Base-by-base conservation (phyloP, 371 early-diverging fungal species). In the Actinomortierella ambigua region DNA sequence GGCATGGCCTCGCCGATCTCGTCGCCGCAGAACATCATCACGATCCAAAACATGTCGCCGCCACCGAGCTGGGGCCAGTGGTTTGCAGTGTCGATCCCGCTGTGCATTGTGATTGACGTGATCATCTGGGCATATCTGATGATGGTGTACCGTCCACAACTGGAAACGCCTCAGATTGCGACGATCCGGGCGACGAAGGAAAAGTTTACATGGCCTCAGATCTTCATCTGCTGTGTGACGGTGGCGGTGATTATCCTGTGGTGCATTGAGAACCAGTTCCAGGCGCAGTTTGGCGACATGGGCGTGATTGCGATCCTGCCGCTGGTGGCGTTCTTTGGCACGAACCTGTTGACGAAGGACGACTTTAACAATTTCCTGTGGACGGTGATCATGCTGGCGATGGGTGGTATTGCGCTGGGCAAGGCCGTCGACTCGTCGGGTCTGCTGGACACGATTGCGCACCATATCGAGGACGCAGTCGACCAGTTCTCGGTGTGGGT, bases 1-100 rank as follows among this genome's bases (percentile, higher is more conserved):
- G 93, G 93, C n/a, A 91, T 93, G 91, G 90, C 91, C 0, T 88
- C 91, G 0, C 94, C 94, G 20, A 94, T 94, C 63, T 81, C 91
- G 0, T 89, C 89, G 6, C 94, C 94, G 4, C 93, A 94, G 77
- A 93, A 93, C 73, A 79, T 84, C 23, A 85, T 93, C 68, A 83
- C 92, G 15, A 80, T 94, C 43, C 81, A 82, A 78, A 86, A 87
- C 68, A 91, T 93, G 91, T 69, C 63, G 22, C 93, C 93, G 2
- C 73, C 88, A 2, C 90, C 91, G 2, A 82, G 89, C 14, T 89
- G 89, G 88, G 79, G 73, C 6, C 80, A 82, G 63, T 89, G 88
- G 88, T 87, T 89, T 55, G 63, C 77, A 17, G 78, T 88, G 11
- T 61, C 89, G 0, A 68, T 89, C 40, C 89, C 89, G 7, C 67